Conservation (phyloP, 108 stramenopile species). For the Cyclotella distinguenda region DNA sequence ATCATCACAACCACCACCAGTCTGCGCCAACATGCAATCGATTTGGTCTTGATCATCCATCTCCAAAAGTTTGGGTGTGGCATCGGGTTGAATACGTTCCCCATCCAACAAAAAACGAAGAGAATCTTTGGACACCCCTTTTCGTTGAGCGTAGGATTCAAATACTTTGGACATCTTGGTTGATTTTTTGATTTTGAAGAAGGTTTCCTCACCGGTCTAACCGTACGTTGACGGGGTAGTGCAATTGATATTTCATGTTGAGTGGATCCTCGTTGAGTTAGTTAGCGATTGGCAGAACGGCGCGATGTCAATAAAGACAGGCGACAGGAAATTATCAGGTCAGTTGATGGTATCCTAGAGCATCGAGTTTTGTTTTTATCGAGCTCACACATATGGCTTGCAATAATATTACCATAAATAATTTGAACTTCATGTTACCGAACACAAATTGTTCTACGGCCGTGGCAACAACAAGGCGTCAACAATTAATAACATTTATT, state of each 20-base stretch:
- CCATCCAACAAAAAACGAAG: conserved; percentile 83
- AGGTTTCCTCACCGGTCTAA: conserved; percentile 76
- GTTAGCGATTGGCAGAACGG: not conserved
- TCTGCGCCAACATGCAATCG: conserved; percentile 68
- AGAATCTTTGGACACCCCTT: conserved; percentile 57
- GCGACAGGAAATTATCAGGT: no score
- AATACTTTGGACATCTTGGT: conserved; percentile 83
- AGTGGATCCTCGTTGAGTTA: no score
- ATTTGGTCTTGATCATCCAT: conserved; percentile 87
- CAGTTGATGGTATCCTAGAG: no score
- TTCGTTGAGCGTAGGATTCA: conserved; percentile 63
- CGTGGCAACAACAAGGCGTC: no score
- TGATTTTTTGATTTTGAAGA: conserved; percentile 81
- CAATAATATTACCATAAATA: no score
- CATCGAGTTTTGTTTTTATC: no score
- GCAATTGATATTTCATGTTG: no score
- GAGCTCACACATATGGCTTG: no score
- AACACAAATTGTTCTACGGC: no score
- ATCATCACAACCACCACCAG: conserved; percentile 21
- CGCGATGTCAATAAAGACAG: no score
- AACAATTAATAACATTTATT: no score
- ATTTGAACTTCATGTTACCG: no score
- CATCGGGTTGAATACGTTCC: conserved; percentile 52
- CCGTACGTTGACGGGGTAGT: not conserved
- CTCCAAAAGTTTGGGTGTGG: conserved; percentile 70